phyloP scores from a whole-genome alignment of 148 eudicot genomes.

The Rhododendron mucronatum region DNA sequence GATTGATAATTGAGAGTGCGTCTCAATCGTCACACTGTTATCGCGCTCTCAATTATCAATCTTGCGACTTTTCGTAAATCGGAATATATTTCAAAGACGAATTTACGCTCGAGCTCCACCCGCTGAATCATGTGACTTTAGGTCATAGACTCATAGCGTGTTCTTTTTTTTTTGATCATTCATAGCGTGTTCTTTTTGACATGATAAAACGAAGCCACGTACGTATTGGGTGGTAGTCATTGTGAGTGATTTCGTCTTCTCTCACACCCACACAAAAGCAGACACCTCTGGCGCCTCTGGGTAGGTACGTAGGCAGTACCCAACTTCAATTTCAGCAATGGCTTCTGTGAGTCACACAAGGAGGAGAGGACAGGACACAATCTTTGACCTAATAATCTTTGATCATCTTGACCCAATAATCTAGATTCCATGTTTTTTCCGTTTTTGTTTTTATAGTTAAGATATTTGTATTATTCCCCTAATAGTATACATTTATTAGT shows the following conservation, averaged over 20 bases:
- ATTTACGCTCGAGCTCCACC: too few species aligned
- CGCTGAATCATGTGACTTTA: too few species aligned
- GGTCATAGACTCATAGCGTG: neutral
- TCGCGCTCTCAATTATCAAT: too few species aligned
- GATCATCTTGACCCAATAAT: neutral
- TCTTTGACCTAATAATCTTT: neutral
- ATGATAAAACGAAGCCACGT: neutral
- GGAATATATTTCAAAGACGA: too few species aligned
- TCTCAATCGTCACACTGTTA: too few species aligned
- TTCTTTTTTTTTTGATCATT: neutral
- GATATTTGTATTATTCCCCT: too few species aligned
- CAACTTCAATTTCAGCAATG: neutral
- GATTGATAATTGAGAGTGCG: too few species aligned
- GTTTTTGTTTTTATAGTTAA: neutral
- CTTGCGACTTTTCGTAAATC: too few species aligned
- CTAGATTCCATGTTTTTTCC: neutral
- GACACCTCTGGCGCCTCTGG: neutral
- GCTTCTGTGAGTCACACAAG: neutral
- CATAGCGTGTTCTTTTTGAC: neutral
- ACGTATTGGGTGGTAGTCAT: neutral
- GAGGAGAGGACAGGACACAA: neutral
- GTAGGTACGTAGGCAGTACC: neutral
- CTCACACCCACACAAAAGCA: neutral
- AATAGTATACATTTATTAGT: too few species aligned
- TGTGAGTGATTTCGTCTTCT: neutral